Conservation (phyloP, 805 yeast species). For the Metschnikowia henanensis region DNA sequence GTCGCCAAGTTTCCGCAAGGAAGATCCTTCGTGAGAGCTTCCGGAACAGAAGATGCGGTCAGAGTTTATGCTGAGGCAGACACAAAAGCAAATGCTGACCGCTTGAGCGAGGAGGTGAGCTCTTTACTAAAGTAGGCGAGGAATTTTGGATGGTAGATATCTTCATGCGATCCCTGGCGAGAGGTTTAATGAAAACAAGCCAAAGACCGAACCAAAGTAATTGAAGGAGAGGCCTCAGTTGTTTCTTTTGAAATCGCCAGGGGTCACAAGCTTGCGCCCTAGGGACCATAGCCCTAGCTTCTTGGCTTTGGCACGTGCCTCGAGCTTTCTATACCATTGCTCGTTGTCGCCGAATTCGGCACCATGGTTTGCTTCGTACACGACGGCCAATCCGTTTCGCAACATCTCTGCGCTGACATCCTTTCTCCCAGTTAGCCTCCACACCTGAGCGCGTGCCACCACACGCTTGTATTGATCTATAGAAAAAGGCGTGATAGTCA, state of each 20-base stretch:
- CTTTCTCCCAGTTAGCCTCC: constrained; percentile 56
- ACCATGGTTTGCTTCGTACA: constrained; percentile 78
- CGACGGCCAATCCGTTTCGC: constrained; percentile 76
- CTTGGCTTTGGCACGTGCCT: constrained; percentile 54
- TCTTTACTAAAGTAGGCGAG: constrained; percentile 25
- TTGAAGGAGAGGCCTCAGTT: background rate
- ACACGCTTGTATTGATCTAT: constrained; percentile 89
- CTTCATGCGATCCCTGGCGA: no score
- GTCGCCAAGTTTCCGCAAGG: constrained; percentile 60
- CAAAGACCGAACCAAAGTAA: background rate
- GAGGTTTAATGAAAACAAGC: background rate
- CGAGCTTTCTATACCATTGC: constrained; percentile 54
- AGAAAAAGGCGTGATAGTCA: constrained; percentile 75
- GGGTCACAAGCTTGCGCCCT: constrained; percentile 55
- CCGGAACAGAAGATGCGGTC: constrained; percentile 98
- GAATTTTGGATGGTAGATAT: no score
- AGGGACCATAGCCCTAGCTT: constrained; percentile 72
- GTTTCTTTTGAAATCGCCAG: constrained; percentile 71
- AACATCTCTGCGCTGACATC: constrained; percentile 92
- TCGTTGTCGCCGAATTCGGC: constrained; percentile 88
- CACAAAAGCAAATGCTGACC: constrained; percentile 32
- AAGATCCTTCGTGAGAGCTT: constrained; percentile 92
- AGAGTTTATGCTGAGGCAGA: constrained; percentile 92
- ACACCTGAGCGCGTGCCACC: constrained; percentile 74
- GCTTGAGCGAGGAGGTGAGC: constrained; percentile 30